These are phyloP conservation scores for Gypsophila paniculata DNA, from an alignment of 179 eudicot genomes.

Conservation along the genomic window DNA sequence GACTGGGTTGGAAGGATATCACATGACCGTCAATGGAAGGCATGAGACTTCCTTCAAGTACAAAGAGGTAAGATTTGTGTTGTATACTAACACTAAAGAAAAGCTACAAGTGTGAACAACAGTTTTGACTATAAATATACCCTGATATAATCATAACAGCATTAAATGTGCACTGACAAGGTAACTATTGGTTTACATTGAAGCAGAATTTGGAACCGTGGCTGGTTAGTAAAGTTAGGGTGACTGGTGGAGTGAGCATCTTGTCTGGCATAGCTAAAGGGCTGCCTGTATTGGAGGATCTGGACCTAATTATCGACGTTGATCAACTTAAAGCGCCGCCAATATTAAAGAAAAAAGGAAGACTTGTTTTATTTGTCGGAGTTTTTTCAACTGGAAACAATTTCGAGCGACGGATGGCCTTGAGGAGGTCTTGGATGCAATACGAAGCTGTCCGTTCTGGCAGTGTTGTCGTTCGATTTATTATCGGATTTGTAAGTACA, in stretches of 20 bases:
- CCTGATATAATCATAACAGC: not conserved
- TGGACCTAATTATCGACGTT: conserved; percentile 46
- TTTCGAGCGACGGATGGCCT: conserved; percentile 87
- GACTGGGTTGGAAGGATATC: conserved; percentile 86
- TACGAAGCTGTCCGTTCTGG: conserved; percentile 84
- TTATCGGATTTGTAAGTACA: conserved; percentile 84
- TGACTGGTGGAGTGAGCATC: conserved; percentile 61
- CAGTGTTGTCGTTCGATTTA: conserved; percentile 74
- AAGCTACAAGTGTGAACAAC: not conserved
- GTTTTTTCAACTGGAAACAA: conserved; percentile 89
- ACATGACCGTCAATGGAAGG: conserved; percentile 94
- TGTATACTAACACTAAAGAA: not conserved
- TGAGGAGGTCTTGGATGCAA: conserved; percentile 98
- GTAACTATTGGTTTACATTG: conserved; percentile 4
- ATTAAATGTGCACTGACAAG: not conserved
- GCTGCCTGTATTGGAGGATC: conserved; percentile 69
- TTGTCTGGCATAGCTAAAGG: conserved; percentile 75
- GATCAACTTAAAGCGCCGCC: conserved; percentile 64
- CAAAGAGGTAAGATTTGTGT: conserved; percentile 50
- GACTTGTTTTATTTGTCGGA: conserved; percentile 59
- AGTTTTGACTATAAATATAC: not conserved
- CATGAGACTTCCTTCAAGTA: conserved; percentile 87
- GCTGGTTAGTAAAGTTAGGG: conserved; percentile 66
- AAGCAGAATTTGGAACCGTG: conserved; percentile 89
- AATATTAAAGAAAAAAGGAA: conserved; percentile 43